Percentiles rank a stretch among this genome's conserved stretches.
Evolutionary conservation across 1,139 yeast genomes (phyloP).

Genomic region (Arxiozyma slooffiae): DNA sequence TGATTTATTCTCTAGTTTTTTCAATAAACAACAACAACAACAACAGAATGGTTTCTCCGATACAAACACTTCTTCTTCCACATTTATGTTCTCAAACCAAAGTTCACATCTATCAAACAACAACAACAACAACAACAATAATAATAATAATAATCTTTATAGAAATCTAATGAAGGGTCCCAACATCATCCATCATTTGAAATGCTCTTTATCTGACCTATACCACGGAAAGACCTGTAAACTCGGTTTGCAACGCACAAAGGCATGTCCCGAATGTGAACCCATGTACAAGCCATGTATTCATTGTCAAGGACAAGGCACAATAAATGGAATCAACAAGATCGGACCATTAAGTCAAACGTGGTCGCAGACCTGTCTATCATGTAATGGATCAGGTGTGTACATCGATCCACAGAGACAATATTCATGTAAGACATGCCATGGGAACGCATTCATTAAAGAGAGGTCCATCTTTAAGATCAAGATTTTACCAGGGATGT

Average conservation of each 20-base stretch:
- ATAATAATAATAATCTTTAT: not conserved
- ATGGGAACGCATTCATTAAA: constrained; percentile 34
- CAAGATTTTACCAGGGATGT: constrained; percentile 44
- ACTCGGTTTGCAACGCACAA: constrained; percentile 37
- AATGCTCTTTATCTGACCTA: constrained; percentile 39
- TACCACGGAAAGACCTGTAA: constrained; percentile 41
- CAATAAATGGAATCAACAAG: not conserved
- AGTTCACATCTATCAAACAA: not conserved
- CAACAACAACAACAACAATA: not conserved
- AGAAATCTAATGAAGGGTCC: constrained; percentile 30
- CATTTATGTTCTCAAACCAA: not conserved
- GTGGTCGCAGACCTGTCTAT: constrained; percentile 7
- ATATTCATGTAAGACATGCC: constrained; percentile 34
- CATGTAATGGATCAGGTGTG: constrained; percentile 37
- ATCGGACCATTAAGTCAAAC: constrained; percentile 5
- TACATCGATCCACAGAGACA: constrained; percentile 27
- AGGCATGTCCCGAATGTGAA: constrained; percentile 29
- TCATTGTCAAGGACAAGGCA: constrained; percentile 3
- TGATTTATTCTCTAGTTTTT: constrained; percentile 33
- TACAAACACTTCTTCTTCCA: not conserved
- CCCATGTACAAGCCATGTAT: constrained; percentile 1
- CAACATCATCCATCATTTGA: constrained; percentile 40
- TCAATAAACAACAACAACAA: constrained; percentile 17
- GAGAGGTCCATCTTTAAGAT: constrained; percentile 45
- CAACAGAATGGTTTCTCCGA: not conserved